phyloP scores from a whole-genome alignment of 139 green algal genomes.

The Chlamydomonas schloesseri region DNA sequence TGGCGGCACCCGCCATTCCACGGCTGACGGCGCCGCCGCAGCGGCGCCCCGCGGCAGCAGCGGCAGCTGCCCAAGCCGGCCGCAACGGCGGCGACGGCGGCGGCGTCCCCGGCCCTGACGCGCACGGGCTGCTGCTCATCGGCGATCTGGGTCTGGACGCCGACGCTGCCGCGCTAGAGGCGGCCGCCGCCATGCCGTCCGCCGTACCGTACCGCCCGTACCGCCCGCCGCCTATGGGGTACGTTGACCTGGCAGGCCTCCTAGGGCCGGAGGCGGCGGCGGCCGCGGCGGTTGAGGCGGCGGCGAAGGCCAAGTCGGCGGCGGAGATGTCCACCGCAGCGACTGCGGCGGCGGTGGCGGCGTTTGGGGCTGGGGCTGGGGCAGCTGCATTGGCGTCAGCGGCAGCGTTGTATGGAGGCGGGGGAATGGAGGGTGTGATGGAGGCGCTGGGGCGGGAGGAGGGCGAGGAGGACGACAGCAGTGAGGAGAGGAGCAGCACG shows the following conservation, averaged over 20 bases:
- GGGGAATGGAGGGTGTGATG: neutral
- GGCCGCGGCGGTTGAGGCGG: neutral
- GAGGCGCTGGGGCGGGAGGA: neutral
- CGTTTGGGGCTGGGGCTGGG: too few species aligned
- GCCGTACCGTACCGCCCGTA: neutral
- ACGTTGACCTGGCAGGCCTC: neutral
- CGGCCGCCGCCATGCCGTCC: too few species aligned
- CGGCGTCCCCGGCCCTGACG: neutral
- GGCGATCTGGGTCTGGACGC: neutral
- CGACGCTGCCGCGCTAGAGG: too few species aligned
- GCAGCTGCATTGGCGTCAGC: too few species aligned
- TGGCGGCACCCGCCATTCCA: too few species aligned
- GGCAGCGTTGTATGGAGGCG: too few species aligned
- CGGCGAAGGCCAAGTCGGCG: too few species aligned
- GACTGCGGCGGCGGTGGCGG: too few species aligned
- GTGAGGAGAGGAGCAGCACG: neutral
- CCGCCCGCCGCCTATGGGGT: neutral
- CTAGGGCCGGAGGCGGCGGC: neutral
- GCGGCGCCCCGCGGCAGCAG: too few species aligned
- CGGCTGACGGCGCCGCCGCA: too few species aligned
- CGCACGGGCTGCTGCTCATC: neutral
- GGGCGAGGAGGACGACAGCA: neutral
- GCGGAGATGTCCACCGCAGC: too few species aligned
- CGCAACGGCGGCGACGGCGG: neutral
- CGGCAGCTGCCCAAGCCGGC: too few species aligned